phyloP scores from a whole-genome alignment of 805 yeast species.

The Debaryomyces tyrocola region DNA sequence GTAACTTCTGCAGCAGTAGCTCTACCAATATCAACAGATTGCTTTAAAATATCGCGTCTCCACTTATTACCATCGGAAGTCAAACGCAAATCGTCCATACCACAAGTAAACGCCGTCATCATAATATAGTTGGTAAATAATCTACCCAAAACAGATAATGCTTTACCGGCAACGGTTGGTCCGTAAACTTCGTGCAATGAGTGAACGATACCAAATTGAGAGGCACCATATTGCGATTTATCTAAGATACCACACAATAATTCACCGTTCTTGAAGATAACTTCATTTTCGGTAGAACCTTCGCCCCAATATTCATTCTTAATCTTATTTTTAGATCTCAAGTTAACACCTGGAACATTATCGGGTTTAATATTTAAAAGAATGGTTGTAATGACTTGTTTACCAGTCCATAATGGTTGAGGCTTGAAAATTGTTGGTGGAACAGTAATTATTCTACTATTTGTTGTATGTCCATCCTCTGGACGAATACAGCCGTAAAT shows the following conservation, averaged over 20 bases:
- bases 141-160: conserved; percentile 90
- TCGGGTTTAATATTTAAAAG: conserved; percentile 84
- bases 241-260: conserved; percentile 90
- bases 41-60: conserved; percentile 80
- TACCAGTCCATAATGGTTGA: conserved; percentile 93
- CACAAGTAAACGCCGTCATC: conserved; percentile 95
- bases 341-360: conserved; percentile 87
- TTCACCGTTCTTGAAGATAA: conserved; percentile 83
- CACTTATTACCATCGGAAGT: conserved; percentile 88
- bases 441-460: conserved; percentile 63
- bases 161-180: conserved; percentile 82
- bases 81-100: conserved; percentile 97
- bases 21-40: conserved; percentile 81
- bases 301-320: conserved; percentile 95
- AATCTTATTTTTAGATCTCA: conserved; percentile 80
- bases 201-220: conserved; percentile 95
- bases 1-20: conserved; percentile 94
- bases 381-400: conserved; percentile 92
- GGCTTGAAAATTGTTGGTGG: conserved; percentile 93
- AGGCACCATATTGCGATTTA: conserved; percentile 97
- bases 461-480: conserved; percentile 93
- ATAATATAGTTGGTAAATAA: conserved; percentile 91
- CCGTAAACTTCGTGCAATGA: conserved; percentile 96
- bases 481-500: conserved; percentile 94
- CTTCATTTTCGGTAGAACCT: conserved; percentile 81